These are phyloP conservation scores for Silybum marianum DNA, from an alignment of 129 eudicot species.

Conservation along the genomic window DNA sequence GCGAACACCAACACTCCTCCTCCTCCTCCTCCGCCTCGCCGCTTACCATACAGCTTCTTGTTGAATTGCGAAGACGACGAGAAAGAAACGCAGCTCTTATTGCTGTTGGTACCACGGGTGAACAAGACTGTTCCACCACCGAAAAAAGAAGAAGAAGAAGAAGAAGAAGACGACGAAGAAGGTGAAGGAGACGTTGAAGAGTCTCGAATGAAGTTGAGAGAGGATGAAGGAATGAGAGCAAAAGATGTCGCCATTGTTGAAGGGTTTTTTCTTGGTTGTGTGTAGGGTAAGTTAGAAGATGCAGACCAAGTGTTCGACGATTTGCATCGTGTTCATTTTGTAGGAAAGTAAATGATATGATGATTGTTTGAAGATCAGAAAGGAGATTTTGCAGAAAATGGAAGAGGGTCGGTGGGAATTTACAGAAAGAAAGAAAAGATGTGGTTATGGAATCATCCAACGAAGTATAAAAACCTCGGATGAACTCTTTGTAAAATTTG, in stretches of 20 bases:
- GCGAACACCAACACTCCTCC: slow-evolving; percentile 56
- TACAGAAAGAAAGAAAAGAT: slow-evolving; percentile 20
- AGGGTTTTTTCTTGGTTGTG: background rate
- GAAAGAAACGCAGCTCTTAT: slow-evolving; percentile 33
- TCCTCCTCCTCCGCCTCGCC: slow-evolving; percentile 19
- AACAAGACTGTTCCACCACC: slow-evolving; percentile 45
- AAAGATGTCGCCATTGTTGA: slow-evolving; percentile 49
- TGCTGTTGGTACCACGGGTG: slow-evolving; percentile 25
- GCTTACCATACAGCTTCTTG: slow-evolving; percentile 42
- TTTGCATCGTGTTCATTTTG: slow-evolving; percentile 17
- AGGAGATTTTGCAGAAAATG: slow-evolving; percentile 21
- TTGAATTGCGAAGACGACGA: slow-evolving; percentile 40
- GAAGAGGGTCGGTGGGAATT: slow-evolving; percentile 11
- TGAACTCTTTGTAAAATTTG: background rate
- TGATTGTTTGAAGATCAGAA: slow-evolving; percentile 21
- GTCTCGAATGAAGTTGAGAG: slow-evolving; percentile 39
- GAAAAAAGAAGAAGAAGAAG: slow-evolving; percentile 53
- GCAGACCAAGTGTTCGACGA: slow-evolving; percentile 30
- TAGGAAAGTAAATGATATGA: background rate
- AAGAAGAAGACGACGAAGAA: slow-evolving; percentile 29
- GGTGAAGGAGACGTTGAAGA: slow-evolving; percentile 29
- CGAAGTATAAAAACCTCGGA: slow-evolving; percentile 10
- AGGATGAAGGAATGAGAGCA: slow-evolving; percentile 46
- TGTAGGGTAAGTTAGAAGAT: slow-evolving; percentile 13
- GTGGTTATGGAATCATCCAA: slow-evolving; percentile 29